Conservation (phyloP, 352 stramenopile species). For the Hyaloperonospora arabidopsidis region DNA sequence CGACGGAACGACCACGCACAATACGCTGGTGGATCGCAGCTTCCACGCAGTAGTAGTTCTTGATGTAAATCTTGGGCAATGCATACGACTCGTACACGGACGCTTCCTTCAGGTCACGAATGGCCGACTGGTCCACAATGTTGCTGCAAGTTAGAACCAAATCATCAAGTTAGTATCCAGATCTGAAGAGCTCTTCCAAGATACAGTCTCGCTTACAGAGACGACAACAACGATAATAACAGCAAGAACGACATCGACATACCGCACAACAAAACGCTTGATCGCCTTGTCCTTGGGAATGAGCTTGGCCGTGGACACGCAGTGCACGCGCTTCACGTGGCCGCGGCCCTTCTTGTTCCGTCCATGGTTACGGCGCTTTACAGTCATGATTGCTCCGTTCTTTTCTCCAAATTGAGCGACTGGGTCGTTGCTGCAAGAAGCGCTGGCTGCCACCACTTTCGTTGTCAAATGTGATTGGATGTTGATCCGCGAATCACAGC, state of each 20-base stretch:
- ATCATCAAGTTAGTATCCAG: no score
- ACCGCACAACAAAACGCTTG: slow-evolving; percentile 89
- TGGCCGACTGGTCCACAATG: slow-evolving; percentile 97
- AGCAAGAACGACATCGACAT: slow-evolving; percentile 25
- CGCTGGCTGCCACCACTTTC: slow-evolving; percentile 45
- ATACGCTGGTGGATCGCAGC: slow-evolving; percentile 99
- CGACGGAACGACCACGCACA: slow-evolving; percentile 93
- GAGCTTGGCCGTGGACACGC: slow-evolving; percentile 97
- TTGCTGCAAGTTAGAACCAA: slow-evolving; percentile 57
- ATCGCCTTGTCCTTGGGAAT: slow-evolving; percentile 96
- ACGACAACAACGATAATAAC: no score
- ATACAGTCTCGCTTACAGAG: not conserved
- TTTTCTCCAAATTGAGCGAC: slow-evolving; percentile 81
- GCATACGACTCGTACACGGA: slow-evolving; percentile 98
- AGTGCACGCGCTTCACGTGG: slow-evolving; percentile 98
- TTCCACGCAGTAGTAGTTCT: slow-evolving; percentile 99
- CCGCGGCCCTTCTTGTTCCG: slow-evolving; percentile 98
- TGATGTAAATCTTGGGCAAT: slow-evolving; percentile 99
- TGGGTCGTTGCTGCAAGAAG: slow-evolving; percentile 30
- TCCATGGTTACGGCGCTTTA: slow-evolving; percentile 98
- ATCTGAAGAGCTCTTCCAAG: no score
- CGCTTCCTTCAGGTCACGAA: slow-evolving; percentile 97
- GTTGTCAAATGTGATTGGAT: slow-evolving; percentile 24
- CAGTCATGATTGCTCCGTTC: slow-evolving; percentile 92
- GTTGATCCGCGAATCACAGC: slow-evolving; percentile 22